Evolutionary conservation across 345 rosid species (phyloP).

Genomic region (Durio zibethinus): DNA sequence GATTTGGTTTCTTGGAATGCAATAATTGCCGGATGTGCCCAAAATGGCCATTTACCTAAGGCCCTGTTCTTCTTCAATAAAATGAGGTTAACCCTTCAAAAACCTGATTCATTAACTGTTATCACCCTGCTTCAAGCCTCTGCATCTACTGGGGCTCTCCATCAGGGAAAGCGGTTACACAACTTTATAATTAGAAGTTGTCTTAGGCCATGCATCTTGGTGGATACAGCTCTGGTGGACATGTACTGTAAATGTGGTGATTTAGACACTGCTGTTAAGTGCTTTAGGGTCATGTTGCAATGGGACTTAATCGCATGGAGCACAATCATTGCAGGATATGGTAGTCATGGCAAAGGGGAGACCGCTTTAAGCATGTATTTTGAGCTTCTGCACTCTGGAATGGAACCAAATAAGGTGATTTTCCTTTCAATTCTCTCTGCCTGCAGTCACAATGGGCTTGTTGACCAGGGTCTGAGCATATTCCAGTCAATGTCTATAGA

Average conservation of each 20-base stretch:
- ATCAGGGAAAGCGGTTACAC: slow-evolving; percentile 65
- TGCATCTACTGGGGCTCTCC: slow-evolving; percentile 50
- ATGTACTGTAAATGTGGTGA: slow-evolving; percentile 79
- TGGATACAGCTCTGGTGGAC: slow-evolving; percentile 67
- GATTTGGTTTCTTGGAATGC: slow-evolving; percentile 87
- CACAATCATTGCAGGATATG: slow-evolving; percentile 69
- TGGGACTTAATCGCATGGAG: slow-evolving; percentile 66
- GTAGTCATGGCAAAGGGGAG: slow-evolving; percentile 73
- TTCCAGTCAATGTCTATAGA: slow-evolving; percentile 50
- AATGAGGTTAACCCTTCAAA: slow-evolving; percentile 40
- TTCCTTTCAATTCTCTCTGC: slow-evolving; percentile 69
- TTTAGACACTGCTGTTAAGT: slow-evolving; percentile 55
- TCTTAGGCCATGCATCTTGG: slow-evolving; percentile 40
- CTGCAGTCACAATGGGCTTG: slow-evolving; percentile 74
- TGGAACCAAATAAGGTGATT: slow-evolving; percentile 60
- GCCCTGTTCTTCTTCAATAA: slow-evolving; percentile 48
- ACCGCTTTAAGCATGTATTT: slow-evolving; percentile 52
- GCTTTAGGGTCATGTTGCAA: slow-evolving; percentile 46
- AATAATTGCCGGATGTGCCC: slow-evolving; percentile 62
- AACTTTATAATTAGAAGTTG: slow-evolving; percentile 46
- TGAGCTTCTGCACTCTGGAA: slow-evolving; percentile 53
- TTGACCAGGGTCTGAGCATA: slow-evolving; percentile 54
- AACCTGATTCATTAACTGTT: slow-evolving; percentile 60
- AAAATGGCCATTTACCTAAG: slow-evolving; percentile 45
- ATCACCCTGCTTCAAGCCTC: slow-evolving; percentile 73